Evolutionary conservation across 2,329 filamentous ascomycete species (phyloP).

Genomic region (Neofusicoccum sp.): DNA sequence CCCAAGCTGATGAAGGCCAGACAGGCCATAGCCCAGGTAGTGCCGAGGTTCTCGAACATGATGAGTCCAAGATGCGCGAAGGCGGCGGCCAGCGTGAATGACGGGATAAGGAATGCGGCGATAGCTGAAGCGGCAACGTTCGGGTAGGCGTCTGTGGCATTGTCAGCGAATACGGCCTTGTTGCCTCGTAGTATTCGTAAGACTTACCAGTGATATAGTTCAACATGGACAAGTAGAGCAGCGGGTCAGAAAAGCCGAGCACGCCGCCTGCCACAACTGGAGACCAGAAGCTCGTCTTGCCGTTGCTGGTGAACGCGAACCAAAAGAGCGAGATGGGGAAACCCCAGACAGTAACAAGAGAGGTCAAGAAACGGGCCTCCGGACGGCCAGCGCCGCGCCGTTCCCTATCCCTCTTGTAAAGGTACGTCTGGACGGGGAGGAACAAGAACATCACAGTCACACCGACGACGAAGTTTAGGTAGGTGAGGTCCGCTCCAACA

Average conservation of each 20-base stretch:
- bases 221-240: constrained; percentile 19
- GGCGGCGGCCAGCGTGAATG: constrained; percentile 19
- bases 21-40: constrained; percentile 21
- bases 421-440: constrained; percentile 52
- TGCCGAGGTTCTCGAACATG: constrained; percentile 21
- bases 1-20: constrained; percentile 20
- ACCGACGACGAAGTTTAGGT: constrained; percentile 80
- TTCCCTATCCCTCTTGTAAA: constrained; percentile 58
- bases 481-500: constrained; percentile 75
- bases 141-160: constrained; percentile 10
- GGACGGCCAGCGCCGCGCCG: constrained; percentile 56
- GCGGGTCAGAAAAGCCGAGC: constrained; percentile 14
- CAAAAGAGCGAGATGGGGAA: constrained; percentile 46
- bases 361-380: constrained; percentile 60
- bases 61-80: constrained; percentile 21
- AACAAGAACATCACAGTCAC: constrained; percentile 68
- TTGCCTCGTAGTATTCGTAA: no score
- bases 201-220: constrained; percentile 20
- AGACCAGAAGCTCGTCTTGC: constrained; percentile 21
- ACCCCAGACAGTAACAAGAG: constrained; percentile 54
- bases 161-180: neutral
- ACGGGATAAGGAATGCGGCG: constrained; percentile 21
- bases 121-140: constrained; percentile 20
- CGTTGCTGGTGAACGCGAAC: constrained; percentile 35
- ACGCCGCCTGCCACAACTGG: constrained; percentile 16